phyloP scores from a whole-genome alignment of 116 monocot genomes.

The Posidonia oceanica region DNA sequence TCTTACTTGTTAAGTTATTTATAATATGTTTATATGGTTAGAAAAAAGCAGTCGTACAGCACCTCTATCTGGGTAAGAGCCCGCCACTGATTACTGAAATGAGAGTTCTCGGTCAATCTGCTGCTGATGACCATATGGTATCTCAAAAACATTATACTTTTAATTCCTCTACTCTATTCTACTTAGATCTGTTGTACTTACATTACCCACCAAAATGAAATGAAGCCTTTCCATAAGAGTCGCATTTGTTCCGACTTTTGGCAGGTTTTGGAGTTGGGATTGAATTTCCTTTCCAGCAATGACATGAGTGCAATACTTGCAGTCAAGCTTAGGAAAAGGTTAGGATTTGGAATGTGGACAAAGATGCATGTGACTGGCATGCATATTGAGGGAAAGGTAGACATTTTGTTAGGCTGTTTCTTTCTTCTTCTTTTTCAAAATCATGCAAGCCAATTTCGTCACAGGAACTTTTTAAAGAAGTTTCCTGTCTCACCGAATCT shows the following conservation, averaged over 20 bases:
- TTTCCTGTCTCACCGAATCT: too few relatives aligned
- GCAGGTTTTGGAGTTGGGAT: constrained; percentile 74
- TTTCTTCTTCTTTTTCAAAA: too few relatives aligned
- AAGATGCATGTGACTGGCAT: constrained; percentile 83
- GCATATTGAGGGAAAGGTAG: constrained; percentile 94
- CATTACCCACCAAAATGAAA: too few relatives aligned
- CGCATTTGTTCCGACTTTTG: neutral
- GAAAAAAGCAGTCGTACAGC: constrained; percentile 55
- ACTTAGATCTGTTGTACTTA: neutral
- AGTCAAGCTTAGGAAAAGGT: constrained; percentile 62
- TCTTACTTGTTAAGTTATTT: too few relatives aligned
- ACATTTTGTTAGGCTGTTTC: neutral
- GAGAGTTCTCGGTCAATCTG: constrained; percentile 44
- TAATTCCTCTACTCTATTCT: neutral
- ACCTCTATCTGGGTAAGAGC: constrained; percentile 75
- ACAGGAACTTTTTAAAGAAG: too few relatives aligned
- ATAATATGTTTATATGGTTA: constrained; percentile 17
- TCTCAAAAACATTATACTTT: neutral
- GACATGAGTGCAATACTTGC: constrained; percentile 75
- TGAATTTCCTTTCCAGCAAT: constrained; percentile 78
- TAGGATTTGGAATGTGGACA: constrained; percentile 74
- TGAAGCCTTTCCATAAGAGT: too few relatives aligned
- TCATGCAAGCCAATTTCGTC: too few relatives aligned
- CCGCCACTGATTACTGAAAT: constrained; percentile 75
- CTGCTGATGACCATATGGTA: constrained; percentile 67